These are phyloP conservation scores for Aspergillus novoparasiticus DNA, from an alignment of 2,329 filamentous ascomycete species.

Conservation along the genomic window DNA sequence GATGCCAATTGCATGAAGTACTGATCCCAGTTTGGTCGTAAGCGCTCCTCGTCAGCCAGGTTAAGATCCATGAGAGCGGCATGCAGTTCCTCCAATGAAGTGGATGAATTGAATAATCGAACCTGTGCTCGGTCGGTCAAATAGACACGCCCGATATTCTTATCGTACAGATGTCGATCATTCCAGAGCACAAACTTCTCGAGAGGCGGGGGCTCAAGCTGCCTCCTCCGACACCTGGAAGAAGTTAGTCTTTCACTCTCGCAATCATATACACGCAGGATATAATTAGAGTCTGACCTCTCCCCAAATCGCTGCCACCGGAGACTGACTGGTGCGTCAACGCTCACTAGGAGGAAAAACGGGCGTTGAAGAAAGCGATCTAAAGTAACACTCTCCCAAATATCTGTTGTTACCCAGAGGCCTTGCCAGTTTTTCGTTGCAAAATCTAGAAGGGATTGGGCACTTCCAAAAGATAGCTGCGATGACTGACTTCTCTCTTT, in stretches of 20 bases:
- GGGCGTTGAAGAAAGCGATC: slow-evolving; percentile 77
- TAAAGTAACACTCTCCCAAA: slow-evolving; percentile 71
- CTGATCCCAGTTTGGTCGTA: slow-evolving; percentile 90
- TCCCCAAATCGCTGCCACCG: slow-evolving; percentile 78
- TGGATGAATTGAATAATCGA: slow-evolving; percentile 81
- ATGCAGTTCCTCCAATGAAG: slow-evolving; percentile 71
- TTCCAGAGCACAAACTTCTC: slow-evolving; percentile 63
- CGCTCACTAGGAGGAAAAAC: slow-evolving; percentile 89
- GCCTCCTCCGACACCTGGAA: slow-evolving; percentile 51
- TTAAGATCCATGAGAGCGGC: slow-evolving; percentile 72
- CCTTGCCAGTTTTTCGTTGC: slow-evolving; percentile 83
- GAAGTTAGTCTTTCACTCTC: not conserved
- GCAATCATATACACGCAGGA: not conserved
- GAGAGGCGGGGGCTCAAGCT: slow-evolving; percentile 55
- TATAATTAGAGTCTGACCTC: slow-evolving; percentile 47
- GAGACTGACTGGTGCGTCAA: slow-evolving; percentile 83
- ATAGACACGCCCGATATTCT: slow-evolving; percentile 66
- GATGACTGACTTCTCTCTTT: slow-evolving; percentile 21
- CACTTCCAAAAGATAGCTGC: slow-evolving; percentile 57
- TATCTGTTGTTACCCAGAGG: slow-evolving; percentile 83
- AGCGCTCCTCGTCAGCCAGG: slow-evolving; percentile 73
- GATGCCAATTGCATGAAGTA: slow-evolving; percentile 99
- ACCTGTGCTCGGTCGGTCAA: slow-evolving; percentile 81
- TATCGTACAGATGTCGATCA: slow-evolving; percentile 75
- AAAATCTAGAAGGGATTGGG: slow-evolving; percentile 75